Conservation (phyloP, 805 yeast species). For the Myxozyma monticola region DNA sequence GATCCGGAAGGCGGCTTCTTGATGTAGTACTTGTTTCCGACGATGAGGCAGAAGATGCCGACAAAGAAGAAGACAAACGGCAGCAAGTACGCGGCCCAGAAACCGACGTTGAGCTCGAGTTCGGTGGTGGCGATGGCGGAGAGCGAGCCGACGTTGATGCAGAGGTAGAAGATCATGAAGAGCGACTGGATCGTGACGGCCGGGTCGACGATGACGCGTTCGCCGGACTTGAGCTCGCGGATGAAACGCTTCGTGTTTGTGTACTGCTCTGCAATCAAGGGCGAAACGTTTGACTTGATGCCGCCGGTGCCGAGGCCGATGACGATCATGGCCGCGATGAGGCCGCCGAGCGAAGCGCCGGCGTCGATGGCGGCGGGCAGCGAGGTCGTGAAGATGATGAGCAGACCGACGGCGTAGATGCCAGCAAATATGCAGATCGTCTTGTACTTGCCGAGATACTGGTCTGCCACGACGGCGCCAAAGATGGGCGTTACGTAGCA, state of each 20-base stretch:
- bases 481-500: conserved; percentile 76
- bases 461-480: conserved; percentile 76
- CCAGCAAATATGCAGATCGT: conserved; percentile 63
- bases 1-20: conserved; percentile 63
- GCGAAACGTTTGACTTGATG: conserved; percentile 73
- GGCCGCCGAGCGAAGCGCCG: conserved; percentile 63
- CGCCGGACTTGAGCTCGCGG: conserved; percentile 59
- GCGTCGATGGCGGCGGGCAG: conserved; percentile 56
- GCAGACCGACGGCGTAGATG: conserved; percentile 61
- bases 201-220: conserved; percentile 68
- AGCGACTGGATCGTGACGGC: conserved; percentile 69
- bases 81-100: conserved; percentile 66
- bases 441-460: conserved; percentile 68
- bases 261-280: conserved; percentile 73
- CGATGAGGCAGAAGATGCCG: conserved; percentile 53
- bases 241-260: conserved; percentile 62
- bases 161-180: conserved; percentile 72
- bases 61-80: conserved; percentile 63
- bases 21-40: conserved; percentile 57
- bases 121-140: conserved; percentile 76
- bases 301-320: conserved; percentile 81
- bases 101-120: conserved; percentile 62
- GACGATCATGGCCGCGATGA: conserved; percentile 53
- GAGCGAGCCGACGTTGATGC: conserved; percentile 74
- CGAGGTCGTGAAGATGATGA: conserved; percentile 67